phyloP scores from a whole-genome alignment of 2,329 filamentous ascomycete species.

The Bipolaris bicolor region DNA sequence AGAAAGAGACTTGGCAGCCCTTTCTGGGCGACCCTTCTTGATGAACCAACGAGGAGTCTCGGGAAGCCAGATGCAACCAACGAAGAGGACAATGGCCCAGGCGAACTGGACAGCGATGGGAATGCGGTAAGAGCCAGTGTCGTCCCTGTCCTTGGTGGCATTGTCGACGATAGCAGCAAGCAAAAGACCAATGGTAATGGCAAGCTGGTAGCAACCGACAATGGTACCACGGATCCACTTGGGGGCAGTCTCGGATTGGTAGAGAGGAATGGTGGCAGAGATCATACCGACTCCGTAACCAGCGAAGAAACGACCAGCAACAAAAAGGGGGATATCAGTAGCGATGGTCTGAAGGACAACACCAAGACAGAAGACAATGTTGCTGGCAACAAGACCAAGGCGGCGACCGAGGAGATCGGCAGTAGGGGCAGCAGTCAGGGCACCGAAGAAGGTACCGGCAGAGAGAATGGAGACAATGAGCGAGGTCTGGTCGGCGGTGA shows the following conservation, averaged over 20 bases:
- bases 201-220: conserved; percentile 72
- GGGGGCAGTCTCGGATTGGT: conserved; percentile 74
- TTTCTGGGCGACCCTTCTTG: conserved; percentile 65
- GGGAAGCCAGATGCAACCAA: conserved; percentile 67
- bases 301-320: conserved; percentile 52
- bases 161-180: conserved; percentile 72
- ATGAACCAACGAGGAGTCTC: conserved; percentile 78
- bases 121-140: conserved; percentile 73
- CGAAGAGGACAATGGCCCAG: conserved; percentile 72
- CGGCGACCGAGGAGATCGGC: conserved; percentile 75
- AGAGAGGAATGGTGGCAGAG: conserved; percentile 63
- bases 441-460: conserved; percentile 77
- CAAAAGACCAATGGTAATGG: conserved; percentile 74
- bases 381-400: conserved; percentile 58
- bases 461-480: conserved; percentile 83
- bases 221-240: conserved; percentile 76
- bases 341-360: conserved; percentile 50
- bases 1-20: conserved; percentile 68
- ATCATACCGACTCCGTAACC: conserved; percentile 52
- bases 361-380: conserved; percentile 48
- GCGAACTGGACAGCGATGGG: conserved; percentile 76
- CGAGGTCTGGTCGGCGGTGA: conserved; percentile 63
- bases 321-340: conserved; percentile 46
- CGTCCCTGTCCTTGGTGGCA: conserved; percentile 61
- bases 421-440: conserved; percentile 68